These are phyloP conservation scores for Populus pruinosa DNA, from an alignment of 345 rosid species.

Conservation along the genomic window DNA sequence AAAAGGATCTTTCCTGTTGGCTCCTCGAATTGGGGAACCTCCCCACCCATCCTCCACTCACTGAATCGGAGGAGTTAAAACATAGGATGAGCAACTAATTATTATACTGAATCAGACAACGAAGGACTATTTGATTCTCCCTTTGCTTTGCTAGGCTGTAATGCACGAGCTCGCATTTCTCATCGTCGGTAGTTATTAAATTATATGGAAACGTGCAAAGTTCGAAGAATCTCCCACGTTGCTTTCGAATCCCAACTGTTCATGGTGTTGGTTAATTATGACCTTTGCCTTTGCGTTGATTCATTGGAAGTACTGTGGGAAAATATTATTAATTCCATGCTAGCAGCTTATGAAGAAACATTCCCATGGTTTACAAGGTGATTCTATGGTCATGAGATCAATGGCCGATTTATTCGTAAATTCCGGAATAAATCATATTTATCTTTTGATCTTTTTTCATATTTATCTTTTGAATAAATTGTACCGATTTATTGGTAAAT, in stretches of 20 bases:
- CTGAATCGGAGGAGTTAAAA: constrained; percentile 1
- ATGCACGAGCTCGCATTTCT: constrained; percentile 15
- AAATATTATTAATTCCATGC: not conserved
- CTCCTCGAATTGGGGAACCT: constrained; percentile 50
- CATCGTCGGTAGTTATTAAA: not conserved
- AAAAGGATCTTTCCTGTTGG: constrained; percentile 22
- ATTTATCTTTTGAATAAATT: too few species aligned
- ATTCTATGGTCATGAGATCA: too few species aligned
- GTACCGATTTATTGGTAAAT: too few species aligned
- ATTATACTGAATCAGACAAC: not conserved
- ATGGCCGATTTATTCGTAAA: too few species aligned
- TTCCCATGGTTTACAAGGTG: not conserved
- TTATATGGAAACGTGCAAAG: not conserved
- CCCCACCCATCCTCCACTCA: constrained; percentile 22
- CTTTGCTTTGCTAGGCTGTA: constrained; percentile 26
- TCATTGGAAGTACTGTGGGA: not conserved
- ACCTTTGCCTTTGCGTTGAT: not conserved
- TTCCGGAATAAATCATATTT: too few species aligned
- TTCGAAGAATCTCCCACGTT: constrained; percentile 1
- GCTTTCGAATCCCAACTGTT: constrained; percentile 13
- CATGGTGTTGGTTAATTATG: not conserved
- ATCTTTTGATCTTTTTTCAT: too few species aligned
- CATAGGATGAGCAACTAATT: not conserved
- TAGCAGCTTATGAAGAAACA: not conserved
- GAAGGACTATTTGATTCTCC: not conserved